Base-by-base conservation (phyloP, 2,329 filamentous ascomycete species). In the Penicillium aurantiogriseum region DNA sequence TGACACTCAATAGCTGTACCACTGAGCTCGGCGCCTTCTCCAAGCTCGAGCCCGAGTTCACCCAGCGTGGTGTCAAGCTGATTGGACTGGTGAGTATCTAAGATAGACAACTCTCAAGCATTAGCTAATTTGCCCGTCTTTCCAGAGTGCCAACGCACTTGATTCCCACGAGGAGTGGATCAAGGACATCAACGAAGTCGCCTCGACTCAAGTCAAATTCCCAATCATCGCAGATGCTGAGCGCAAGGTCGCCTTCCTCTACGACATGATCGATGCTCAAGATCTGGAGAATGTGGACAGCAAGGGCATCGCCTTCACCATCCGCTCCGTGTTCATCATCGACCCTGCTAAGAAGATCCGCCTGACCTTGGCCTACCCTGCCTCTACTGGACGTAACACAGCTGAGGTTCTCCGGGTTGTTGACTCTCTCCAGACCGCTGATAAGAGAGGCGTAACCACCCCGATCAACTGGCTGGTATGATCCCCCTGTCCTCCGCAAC, bases 1-100 rank as follows among this genome's bases (percentile, higher is more conserved):
- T 44, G 25, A 44, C 25, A n/a, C 17, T 19, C 25, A 29, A 19
- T 25, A 49, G 52, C 61, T 97, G 92, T 83, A 97, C 92, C 69
- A 97, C 92, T 57, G 92, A 97, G 83, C 88, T 97, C 62, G 92
- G 92, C 66, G 92, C 92, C 64, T 96, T 97, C 72, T 90, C 92
- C 70, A 94, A 93, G 81, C 86, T 97, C 63, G 87, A 92, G 81
- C 86, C 87, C 69, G 92, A 97, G 79, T 97, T 97, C 80, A 83
- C 86, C 74, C 91, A 90, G 81, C 88, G 92, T 68, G 87, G 86
- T 67, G 91, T 93, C 70, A 93, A 96, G 86, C 85, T 96, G 78
- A 93, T 97, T 68, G 92, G 92, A 57, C 84, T 97, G 65, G 79
- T 80, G 70, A 53, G 75, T 67, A 2, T 19, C 39, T 19, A 13